phyloP scores from a whole-genome alignment of 805 yeast genomes.

The Kodamaea sagamina region DNA sequence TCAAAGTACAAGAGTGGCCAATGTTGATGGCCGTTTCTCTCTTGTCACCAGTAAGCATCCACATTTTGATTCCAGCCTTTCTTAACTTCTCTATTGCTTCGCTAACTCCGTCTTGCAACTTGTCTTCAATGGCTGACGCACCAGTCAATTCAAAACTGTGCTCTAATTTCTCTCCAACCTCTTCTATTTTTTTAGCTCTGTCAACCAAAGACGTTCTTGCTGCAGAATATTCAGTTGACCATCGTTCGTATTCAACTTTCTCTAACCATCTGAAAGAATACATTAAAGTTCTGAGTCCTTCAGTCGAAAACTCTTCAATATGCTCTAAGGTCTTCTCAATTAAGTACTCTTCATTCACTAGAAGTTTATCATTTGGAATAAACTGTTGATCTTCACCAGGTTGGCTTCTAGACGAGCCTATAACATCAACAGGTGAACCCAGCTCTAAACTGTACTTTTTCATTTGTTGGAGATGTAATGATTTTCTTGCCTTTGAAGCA shows the following conservation, averaged over 20 bases:
- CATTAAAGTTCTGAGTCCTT: constrained; percentile 87
- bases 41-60: constrained; percentile 99
- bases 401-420: background rate
- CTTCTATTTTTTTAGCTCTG: constrained; percentile 66
- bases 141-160: constrained; percentile 70
- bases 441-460: constrained; percentile 49
- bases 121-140: constrained; percentile 97
- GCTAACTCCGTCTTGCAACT: constrained; percentile 94
- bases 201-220: constrained; percentile 78
- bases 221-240: constrained; percentile 66
- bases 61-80: constrained; percentile 89
- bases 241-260: constrained; percentile 55
- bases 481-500: constrained; percentile 52
- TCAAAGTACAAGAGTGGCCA: constrained; percentile 90
- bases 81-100: constrained; percentile 90
- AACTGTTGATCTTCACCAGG: background rate
- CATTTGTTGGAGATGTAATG: constrained; percentile 60
- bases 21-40: constrained; percentile 97
- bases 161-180: constrained; percentile 74
- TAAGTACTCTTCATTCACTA: constrained; percentile 72
- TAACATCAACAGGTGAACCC: background rate
- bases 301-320: constrained; percentile 91
- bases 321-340: constrained; percentile 85
- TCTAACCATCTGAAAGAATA: constrained; percentile 78
- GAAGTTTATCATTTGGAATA: constrained; percentile 52